Evolutionary conservation across 306 rosid species (phyloP).

Genomic region (Chamaecrista fasciculata): DNA sequence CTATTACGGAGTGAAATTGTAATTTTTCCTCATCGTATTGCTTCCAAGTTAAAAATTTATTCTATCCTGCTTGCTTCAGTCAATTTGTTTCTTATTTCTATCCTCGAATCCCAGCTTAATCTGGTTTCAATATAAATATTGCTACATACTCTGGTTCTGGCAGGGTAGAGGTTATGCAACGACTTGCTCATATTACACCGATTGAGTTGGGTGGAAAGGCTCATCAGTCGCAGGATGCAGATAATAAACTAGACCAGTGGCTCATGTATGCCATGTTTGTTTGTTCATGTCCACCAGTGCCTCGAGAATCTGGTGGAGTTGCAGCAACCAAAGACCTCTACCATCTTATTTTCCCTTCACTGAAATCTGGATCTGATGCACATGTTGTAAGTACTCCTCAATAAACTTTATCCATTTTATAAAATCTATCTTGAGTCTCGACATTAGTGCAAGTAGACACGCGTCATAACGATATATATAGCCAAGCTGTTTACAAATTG

Average conservation of each 20-base stretch:
- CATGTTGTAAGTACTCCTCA: slow-evolving; percentile 64
- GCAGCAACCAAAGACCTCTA: slow-evolving; percentile 79
- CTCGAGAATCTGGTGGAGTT: slow-evolving; percentile 64
- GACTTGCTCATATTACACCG: slow-evolving; percentile 90
- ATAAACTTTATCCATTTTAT: slow-evolving; percentile 6
- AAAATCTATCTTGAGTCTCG: slow-evolving; percentile 22
- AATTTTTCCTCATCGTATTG: neutral
- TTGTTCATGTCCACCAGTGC: slow-evolving; percentile 88
- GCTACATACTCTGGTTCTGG: slow-evolving; percentile 29
- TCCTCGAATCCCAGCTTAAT: slow-evolving; percentile 7
- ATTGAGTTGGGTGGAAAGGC: slow-evolving; percentile 96
- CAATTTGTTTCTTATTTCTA: slow-evolving; percentile 5
- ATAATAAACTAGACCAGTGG: slow-evolving; percentile 98
- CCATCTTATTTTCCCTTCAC: slow-evolving; percentile 86
- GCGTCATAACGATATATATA: slow-evolving; percentile 16
- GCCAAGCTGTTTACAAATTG: slow-evolving; percentile 12
- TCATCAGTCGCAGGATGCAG: slow-evolving; percentile 89
- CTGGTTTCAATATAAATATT: slow-evolving; percentile 13
- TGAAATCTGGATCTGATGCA: slow-evolving; percentile 91
- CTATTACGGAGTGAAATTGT: neutral
- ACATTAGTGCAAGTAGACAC: slow-evolving; percentile 13
- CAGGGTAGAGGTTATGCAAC: slow-evolving; percentile 93
- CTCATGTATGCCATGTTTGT: slow-evolving; percentile 94
- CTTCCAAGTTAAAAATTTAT: neutral
- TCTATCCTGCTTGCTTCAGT: slow-evolving; percentile 5